phyloP scores from a whole-genome alignment of 179 eudicot species.

The Beta macrorhiza region DNA sequence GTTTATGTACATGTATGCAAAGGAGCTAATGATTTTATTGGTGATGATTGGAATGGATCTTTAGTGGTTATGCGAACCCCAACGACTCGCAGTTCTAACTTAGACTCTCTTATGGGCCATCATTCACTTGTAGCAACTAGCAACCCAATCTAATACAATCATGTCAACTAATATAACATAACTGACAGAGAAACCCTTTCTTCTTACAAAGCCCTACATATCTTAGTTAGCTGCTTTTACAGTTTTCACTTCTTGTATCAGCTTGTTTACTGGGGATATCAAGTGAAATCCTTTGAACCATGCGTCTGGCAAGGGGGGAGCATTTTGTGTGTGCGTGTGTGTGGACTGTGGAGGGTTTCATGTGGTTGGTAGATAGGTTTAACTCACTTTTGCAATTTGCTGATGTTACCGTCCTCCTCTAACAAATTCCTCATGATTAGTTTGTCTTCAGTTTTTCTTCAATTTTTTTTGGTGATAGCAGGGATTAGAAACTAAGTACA shows the following conservation, averaged over 20 bases:
- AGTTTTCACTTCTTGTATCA: neutral
- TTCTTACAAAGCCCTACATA: neutral
- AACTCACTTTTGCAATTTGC: neutral
- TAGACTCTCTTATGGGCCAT: neutral
- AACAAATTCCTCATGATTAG: neutral
- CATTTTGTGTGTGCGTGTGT: neutral
- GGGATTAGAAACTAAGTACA: neutral
- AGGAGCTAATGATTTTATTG: neutral
- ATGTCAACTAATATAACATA: neutral
- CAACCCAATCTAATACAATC: too few relatives aligned
- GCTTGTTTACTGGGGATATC: neutral
- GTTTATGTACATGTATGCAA: neutral
- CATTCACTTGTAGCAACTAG: too few relatives aligned
- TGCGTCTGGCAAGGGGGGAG: neutral
- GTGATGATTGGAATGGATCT: neutral
- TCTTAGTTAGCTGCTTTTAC: neutral
- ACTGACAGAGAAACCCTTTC: neutral
- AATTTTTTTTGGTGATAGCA: neutral
- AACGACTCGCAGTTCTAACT: neutral
- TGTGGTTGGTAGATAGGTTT: neutral
- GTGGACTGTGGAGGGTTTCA: neutral
- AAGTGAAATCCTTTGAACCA: neutral
- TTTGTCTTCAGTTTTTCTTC: too few relatives aligned
- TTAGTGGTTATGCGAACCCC: neutral
- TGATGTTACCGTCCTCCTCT: neutral